A percentile compares a stretch with the other conserved stretches of the same genome.
Evolutionary conservation across 1,284 basidiomycete genomes (phyloP).

Genomic region (Cryptococcus amylolentus): DNA sequence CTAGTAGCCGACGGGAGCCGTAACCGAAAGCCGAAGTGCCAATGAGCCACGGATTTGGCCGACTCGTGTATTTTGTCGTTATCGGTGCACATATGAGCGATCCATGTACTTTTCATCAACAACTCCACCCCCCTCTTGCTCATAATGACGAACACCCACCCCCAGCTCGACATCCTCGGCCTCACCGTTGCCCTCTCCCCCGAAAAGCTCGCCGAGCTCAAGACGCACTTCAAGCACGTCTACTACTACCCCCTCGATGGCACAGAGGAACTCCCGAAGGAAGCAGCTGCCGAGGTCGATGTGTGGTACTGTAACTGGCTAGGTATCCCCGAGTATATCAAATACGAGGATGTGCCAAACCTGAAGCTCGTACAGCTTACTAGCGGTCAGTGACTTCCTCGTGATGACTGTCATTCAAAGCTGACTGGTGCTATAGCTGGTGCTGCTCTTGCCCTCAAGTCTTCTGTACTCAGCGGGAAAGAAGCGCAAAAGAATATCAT

Average conservation of each 20-base stretch:
- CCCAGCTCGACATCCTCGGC: constrained; percentile 10
- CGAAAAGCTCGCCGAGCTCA: constrained; percentile 22
- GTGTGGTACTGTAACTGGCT: constrained; percentile 28
- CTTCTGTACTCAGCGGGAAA: constrained; percentile 22
- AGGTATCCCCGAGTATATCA: constrained; percentile 24
- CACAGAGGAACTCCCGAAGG: constrained; percentile 15
- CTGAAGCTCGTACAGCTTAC: constrained; percentile 39
- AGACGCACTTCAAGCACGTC: constrained; percentile 30
- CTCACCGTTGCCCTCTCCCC: constrained; percentile 21
- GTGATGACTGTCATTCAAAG: neutral
- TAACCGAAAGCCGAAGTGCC: too few relatives aligned
- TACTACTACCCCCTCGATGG: constrained; percentile 26
- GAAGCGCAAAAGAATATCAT: constrained; percentile 28
- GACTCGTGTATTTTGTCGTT: too few relatives aligned
- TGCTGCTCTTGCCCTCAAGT: constrained; percentile 31
- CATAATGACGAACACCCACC: too few relatives aligned
- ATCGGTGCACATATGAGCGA: too few relatives aligned
- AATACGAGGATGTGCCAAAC: constrained; percentile 22
- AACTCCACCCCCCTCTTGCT: too few relatives aligned
- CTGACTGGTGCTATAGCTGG: constrained; percentile 24
- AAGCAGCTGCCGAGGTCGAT: constrained; percentile 24
- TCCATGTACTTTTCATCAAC: too few relatives aligned
- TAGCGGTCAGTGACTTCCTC: constrained; percentile 23
- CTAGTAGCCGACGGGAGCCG: too few relatives aligned
- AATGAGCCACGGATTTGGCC: too few relatives aligned